Evolutionary conservation across 2,329 filamentous ascomycete species (phyloP).

Genomic region (Fusarium sp.): DNA sequence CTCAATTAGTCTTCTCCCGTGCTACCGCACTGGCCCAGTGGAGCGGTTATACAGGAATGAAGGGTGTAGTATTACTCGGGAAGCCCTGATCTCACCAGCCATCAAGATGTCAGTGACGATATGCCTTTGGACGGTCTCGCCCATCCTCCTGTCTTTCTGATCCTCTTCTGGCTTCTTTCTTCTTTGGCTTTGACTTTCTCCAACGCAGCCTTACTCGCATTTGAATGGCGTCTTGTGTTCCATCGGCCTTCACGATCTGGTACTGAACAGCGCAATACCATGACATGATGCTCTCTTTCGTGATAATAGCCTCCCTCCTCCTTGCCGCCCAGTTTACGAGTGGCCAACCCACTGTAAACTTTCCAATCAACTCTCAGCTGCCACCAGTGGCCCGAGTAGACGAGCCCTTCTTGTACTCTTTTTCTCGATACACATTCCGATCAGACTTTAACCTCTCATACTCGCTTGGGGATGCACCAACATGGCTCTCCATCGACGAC

Average conservation of each 20-base stretch:
- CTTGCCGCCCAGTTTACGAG: conserved; percentile 45
- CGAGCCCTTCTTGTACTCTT: conserved; percentile 74
- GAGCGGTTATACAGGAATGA: conserved; percentile 49
- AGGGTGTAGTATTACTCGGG: conserved; percentile 47
- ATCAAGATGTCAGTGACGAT: conserved; percentile 39
- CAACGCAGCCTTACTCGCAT: conserved; percentile 7
- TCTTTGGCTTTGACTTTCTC: conserved; percentile 21
- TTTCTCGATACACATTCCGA: conserved; percentile 79
- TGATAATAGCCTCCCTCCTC: conserved; percentile 41
- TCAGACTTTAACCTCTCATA: conserved; percentile 74
- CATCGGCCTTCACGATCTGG: conserved; percentile 27
- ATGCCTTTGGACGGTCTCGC: conserved; percentile 31
- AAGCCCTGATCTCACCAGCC: conserved; percentile 42
- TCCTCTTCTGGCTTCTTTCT: conserved; percentile 19
- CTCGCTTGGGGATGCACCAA: conserved; percentile 71
- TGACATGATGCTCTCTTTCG: conserved; percentile 46
- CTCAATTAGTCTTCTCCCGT: conserved; percentile 26
- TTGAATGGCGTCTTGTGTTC: conserved; percentile 34
- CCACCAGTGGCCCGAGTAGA: conserved; percentile 80
- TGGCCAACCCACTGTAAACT: conserved; percentile 60
- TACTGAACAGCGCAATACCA: conserved; percentile 33
- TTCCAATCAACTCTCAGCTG: conserved; percentile 86
- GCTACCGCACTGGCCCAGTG: conserved; percentile 37
- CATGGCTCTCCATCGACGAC: conserved; percentile 80
- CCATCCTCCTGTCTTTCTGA: conserved; percentile 22